A percentile compares a stretch with the other conserved stretches of the same genome.
Conservation (phyloP, 192 early-diverging fungal genomes). For the Coemansia sp. region DNA sequence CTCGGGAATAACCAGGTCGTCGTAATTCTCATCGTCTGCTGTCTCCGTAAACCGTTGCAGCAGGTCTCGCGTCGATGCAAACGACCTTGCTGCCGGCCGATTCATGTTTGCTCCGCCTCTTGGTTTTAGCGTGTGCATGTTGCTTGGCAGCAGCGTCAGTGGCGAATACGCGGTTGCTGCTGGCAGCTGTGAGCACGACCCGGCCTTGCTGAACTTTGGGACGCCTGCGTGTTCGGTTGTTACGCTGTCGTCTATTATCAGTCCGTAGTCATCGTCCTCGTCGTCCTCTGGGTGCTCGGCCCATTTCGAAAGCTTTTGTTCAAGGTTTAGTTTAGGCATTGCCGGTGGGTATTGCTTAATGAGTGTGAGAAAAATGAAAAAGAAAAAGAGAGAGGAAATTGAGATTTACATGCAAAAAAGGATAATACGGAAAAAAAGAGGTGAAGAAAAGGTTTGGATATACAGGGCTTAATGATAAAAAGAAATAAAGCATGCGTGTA, state of each 20-base stretch:
- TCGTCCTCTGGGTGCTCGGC: slow-evolving; percentile 44
- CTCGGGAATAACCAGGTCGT: slow-evolving; percentile 49
- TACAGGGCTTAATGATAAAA: not conserved
- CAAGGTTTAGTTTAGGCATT: slow-evolving; percentile 29
- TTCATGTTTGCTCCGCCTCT: not conserved
- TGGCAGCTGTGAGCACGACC: slow-evolving; percentile 40
- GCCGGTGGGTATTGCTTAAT: not conserved
- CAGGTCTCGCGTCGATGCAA: slow-evolving; percentile 16
- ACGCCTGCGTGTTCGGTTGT: slow-evolving; percentile 22
- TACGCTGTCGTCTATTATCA: slow-evolving; percentile 49
- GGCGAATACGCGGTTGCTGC: slow-evolving; percentile 24
- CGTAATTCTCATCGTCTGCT: slow-evolving; percentile 39
- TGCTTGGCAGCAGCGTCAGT: slow-evolving; percentile 29
- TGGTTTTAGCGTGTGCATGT: slow-evolving; percentile 21
- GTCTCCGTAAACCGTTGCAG: slow-evolving; percentile 40
- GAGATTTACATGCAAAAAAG: slow-evolving; percentile 2
- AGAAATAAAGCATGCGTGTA: slow-evolving; percentile 8
- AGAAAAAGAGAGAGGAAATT: slow-evolving; percentile 2
- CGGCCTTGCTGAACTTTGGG: slow-evolving; percentile 41
- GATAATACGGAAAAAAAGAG: slow-evolving; percentile 12
- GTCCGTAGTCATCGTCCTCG: slow-evolving; percentile 43
- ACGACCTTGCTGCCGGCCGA: slow-evolving; percentile 11
- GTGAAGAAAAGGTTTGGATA: not conserved
- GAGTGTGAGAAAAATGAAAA: not conserved
- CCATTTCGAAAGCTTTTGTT: slow-evolving; percentile 46